phyloP scores from a whole-genome alignment of 73 alveolate species.

The Strombidium stylifer region DNA sequence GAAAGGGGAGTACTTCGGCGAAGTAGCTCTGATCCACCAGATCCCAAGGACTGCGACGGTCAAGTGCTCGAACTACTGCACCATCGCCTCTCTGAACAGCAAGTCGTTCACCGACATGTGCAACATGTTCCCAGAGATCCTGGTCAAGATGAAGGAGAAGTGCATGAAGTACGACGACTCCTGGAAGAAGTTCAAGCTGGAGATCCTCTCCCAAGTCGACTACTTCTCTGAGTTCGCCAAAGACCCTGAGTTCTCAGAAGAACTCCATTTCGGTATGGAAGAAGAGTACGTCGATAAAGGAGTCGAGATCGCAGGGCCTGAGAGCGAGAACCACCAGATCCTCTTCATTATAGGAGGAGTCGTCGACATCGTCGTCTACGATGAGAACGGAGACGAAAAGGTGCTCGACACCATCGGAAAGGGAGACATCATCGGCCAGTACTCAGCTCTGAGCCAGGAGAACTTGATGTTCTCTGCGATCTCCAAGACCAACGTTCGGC shows the following conservation, averaged over 20 bases:
- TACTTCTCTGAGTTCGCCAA: background rate
- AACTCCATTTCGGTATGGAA: no score
- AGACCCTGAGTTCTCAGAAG: no score
- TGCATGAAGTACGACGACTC: background rate
- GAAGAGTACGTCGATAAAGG: no score
- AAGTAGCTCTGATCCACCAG: background rate
- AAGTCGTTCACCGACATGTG: background rate
- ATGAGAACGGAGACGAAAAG: background rate
- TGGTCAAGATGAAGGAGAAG: background rate
- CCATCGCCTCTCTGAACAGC: background rate
- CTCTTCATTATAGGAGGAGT: no score
- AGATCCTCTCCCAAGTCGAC: background rate
- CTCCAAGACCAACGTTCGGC: no score
- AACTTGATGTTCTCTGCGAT: no score
- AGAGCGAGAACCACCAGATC: no score
- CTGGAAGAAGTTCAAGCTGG: background rate
- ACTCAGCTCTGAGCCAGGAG: no score
- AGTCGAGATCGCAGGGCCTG: no score
- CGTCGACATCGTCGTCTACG: no score
- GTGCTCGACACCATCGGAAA: background rate
- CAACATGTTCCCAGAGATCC: background rate
- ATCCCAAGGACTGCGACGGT: background rate
- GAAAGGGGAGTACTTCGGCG: no score
- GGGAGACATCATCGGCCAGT: background rate
- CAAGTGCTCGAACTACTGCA: background rate